Base-by-base conservation (phyloP, 108 stramenopile species). In the Chaetoceros muelleri region DNA sequence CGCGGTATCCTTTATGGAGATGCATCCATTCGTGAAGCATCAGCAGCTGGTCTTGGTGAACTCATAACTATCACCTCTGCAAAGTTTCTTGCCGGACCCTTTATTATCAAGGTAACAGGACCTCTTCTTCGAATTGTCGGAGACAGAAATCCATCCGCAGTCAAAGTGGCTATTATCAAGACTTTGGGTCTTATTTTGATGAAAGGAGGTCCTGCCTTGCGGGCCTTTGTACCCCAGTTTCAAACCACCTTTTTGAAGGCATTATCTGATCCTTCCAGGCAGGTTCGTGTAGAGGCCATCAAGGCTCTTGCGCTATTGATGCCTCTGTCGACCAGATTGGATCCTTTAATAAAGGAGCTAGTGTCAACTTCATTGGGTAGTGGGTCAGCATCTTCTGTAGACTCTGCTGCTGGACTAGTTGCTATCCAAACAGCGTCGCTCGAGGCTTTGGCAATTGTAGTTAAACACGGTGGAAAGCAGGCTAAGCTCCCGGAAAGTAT, bases 221-320 rank as follows among this genome's bases (percentile, higher is more conserved):
- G 95, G 63, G 95, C 97, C 3, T 98, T 99, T 54, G 95, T 96
- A 22, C 98, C 98, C 13, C 98, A 99, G 65, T 96, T 99, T 45
- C 98, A 99, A 58, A 98, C 98, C 16, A 99, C 98, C 3, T 98
- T 99, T 60, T 87, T 96, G 21, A 99, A 99, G 67, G 88, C 95
- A n/a, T 76, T 99, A 5, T 85, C 89, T 28, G 97, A 97, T 72
- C 86, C 87, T 17, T 83, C 78, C 3, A 81, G 89, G n/a, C 76
- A 79, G 54, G 93, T 95, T n/a, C 80, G 96, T 30, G 50, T 78
- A 5, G 85, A 81, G 49, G 96, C 88, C 18, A 85, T 84, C 46
- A 52, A 52, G 16, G 94, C 96, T 30, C 74, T 97, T 5, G 84
- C 83, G 1, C 69, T 93, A 18, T 71, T 97, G 26, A 87, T 95